These are phyloP conservation scores for Ganoderma lingzhi DNA, from an alignment of 1,284 basidiomycete genomes.

Conservation along the genomic window DNA sequence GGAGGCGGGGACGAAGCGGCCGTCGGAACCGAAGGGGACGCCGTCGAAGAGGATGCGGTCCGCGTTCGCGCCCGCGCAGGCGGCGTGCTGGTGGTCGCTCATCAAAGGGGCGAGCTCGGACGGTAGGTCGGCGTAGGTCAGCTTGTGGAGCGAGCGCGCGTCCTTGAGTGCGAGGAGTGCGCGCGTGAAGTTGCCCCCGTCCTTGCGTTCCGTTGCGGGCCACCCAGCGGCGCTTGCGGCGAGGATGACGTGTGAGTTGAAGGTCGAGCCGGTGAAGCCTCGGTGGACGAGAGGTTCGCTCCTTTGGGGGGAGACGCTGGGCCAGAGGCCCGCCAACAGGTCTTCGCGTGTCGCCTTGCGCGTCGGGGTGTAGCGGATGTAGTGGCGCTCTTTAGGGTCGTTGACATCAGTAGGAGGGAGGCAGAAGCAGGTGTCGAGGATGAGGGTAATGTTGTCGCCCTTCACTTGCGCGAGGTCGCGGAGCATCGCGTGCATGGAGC, in stretches of 20 bases:
- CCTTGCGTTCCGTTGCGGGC: conserved; percentile 63
- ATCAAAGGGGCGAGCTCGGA: conserved; percentile 45
- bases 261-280: conserved; percentile 56
- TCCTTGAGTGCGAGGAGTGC: conserved; percentile 57
- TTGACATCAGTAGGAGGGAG: conserved; percentile 47
- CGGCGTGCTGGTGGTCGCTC: conserved; percentile 53
- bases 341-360: conserved; percentile 58
- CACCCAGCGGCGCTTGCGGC: conserved; percentile 61
- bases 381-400: conserved; percentile 50
- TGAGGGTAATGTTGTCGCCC: conserved; percentile 72
- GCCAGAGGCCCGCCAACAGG: conserved; percentile 61
- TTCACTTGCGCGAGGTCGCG: conserved; percentile 60
- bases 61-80: conserved; percentile 57
- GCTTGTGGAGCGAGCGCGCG: conserved; percentile 56
- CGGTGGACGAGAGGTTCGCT: conserved; percentile 37
- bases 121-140: conserved; percentile 59
- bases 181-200: conserved; percentile 66
- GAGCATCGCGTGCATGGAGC: conserved; percentile 66
- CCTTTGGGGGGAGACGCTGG: conserved; percentile 49
- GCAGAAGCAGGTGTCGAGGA: conserved; percentile 71
- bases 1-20: conserved; percentile 53
- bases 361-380: conserved; percentile 63
- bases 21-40: conserved; percentile 60
- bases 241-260: conserved; percentile 58
- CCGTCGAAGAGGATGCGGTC: conserved; percentile 62